Conservation (phyloP, 352 stramenopile genomes). For the Globisporangium viniferum region DNA sequence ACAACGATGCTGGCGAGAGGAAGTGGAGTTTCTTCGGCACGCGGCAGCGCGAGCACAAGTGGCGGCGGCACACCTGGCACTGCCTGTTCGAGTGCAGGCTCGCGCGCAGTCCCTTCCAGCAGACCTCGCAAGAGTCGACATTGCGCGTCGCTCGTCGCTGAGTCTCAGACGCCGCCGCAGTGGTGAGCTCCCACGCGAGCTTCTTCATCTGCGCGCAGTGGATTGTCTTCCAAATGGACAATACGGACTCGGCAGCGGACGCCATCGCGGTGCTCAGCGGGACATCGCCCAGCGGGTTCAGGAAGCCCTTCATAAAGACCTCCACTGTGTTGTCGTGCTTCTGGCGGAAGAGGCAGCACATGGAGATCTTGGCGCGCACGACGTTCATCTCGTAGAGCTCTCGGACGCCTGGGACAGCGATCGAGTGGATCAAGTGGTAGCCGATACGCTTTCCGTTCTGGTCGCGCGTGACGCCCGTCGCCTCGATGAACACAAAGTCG, state of each 20-base stretch:
- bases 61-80: conserved; percentile 1
- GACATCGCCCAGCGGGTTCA: conserved; percentile 11
- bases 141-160: background rate
- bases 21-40: conserved; percentile 17
- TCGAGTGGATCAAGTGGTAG: conserved; percentile 51
- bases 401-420: conserved; percentile 4
- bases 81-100: conserved; percentile 4
- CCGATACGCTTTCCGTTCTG: conserved; percentile 39
- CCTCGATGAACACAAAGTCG: conserved; percentile 56
- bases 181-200: conserved; percentile 36
- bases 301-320: conserved; percentile 5
- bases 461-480: conserved; percentile 33
- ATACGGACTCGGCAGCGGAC: conserved; percentile 4
- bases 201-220: conserved; percentile 68
- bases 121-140: conserved; percentile 2
- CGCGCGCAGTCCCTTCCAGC: background rate
- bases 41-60: conserved; percentile 7
- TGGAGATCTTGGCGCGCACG: conserved; percentile 14
- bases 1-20: background rate
- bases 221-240: conserved; percentile 4
- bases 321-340: background rate
- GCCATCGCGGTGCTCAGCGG: conserved; percentile 12
- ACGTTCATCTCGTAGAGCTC: conserved; percentile 13
- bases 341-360: conserved; percentile 14
- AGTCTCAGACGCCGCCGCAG: too few relatives aligned